A percentile compares a stretch with the other conserved stretches of the same genome.
These are phyloP conservation scores for Keithomyces neogunnii DNA, from an alignment of 2,329 filamentous ascomycete species.

Conservation along the genomic window DNA sequence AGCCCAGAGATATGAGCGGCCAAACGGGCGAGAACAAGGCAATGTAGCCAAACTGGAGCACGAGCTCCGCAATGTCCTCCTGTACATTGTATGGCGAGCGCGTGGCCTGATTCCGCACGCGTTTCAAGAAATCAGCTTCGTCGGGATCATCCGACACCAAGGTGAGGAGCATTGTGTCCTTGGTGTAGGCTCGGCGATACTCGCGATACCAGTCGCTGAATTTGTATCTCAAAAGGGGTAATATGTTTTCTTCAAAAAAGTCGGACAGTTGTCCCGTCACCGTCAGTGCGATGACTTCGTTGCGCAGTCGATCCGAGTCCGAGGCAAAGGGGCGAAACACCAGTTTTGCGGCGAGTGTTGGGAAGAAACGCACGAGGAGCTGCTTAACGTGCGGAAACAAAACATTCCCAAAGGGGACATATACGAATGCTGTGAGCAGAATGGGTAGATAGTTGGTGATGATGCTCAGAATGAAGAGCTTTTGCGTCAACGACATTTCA, in stretches of 20 bases:
- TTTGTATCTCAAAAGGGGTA: slow-evolving; percentile 60
- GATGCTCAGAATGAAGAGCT: slow-evolving; percentile 71
- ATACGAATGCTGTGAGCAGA: slow-evolving; percentile 69
- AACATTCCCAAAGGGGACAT: slow-evolving; percentile 62
- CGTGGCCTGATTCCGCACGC: slow-evolving; percentile 58
- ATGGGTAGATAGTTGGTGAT: slow-evolving; percentile 73
- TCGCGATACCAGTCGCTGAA: slow-evolving; percentile 36
- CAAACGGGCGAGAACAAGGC: slow-evolving; percentile 67
- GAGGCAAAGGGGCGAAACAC: slow-evolving; percentile 49
- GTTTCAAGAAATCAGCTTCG: slow-evolving; percentile 54
- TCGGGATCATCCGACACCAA: slow-evolving; percentile 48
- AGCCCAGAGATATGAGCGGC: slow-evolving; percentile 65
- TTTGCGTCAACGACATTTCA: slow-evolving; percentile 61
- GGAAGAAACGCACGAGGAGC: slow-evolving; percentile 42
- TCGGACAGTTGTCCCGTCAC: slow-evolving; percentile 65
- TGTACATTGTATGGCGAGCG: slow-evolving; percentile 65
- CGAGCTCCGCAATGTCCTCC: slow-evolving; percentile 64
- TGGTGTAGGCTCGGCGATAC: slow-evolving; percentile 23
- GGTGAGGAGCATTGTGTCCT: slow-evolving; percentile 36
- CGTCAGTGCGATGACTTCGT: slow-evolving; percentile 68
- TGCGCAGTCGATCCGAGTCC: slow-evolving; percentile 56
- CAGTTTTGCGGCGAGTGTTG: slow-evolving; percentile 39
- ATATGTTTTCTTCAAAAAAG: slow-evolving; percentile 62
- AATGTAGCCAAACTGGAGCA: slow-evolving; percentile 66
- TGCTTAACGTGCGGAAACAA: slow-evolving; percentile 61